Evolutionary conservation across 441 rosid genomes (phyloP), one percentile per base, ranked within the genome.

Genomic region (Viola pubescens): DNA sequence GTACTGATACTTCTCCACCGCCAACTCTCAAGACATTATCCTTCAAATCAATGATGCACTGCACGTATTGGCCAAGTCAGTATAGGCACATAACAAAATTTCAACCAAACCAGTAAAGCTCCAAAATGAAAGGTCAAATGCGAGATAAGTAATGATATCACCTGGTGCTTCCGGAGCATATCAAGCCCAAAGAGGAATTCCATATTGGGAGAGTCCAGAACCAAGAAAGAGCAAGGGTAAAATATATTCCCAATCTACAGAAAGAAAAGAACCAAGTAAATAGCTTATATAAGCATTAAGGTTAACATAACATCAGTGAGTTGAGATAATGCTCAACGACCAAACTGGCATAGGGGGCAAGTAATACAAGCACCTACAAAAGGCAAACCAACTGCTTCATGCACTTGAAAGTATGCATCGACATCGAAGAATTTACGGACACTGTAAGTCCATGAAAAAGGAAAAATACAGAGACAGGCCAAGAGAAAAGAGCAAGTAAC

Each of bases 131-230:
- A 61, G 46, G 48, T 61, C 64, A 4, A 59, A 44, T 4, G 6
- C 38, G 45, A 48, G 61, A 61, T 11, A 68, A 40, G 56, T 48
- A 61, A 54, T 37, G 66, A 74, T 50, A 60, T 8, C 76, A 92
- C 98, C 91, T 92, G 98, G 80, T 92, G 98, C 87, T 92, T 92
- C 50, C 97, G 91, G 19, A 92, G 97, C 98, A 92, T 92, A 82
- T 92, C 98, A 61, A 92, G 86, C 64, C 98, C 98, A 60, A 94
- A 94, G 9, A 94, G 86, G 72, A 94, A 94, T 72, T 94, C 98
- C 97, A 89, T 89, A 61, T 89, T 89, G 45, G 97, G 91, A 12
- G 98, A 71, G 74, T 94, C 98, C 84, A 94, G 68, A 26, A 94
- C 98, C 80, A 82, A 65, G 56, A 92, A 92, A 69, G 97, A 82